Conservation (phyloP, 2,329 filamentous ascomycete species). For the Fusarium metavorans region DNA sequence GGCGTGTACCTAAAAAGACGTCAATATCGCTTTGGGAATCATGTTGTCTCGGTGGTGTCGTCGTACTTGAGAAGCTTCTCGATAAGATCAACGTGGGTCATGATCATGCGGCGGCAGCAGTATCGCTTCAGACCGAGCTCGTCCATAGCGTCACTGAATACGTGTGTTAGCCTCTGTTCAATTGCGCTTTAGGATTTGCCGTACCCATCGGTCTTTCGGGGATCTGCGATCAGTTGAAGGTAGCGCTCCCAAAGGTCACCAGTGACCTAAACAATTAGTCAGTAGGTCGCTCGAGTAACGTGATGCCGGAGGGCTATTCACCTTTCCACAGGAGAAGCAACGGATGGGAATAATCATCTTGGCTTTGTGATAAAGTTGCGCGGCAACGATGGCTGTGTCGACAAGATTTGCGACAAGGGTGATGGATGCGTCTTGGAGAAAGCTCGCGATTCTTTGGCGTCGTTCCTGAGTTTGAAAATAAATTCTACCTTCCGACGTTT, state of each 20-base stretch:
- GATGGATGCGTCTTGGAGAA: slow-evolving; percentile 31
- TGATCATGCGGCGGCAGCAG: slow-evolving; percentile 99
- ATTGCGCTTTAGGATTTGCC: slow-evolving; percentile 40
- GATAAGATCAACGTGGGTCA: slow-evolving; percentile 98
- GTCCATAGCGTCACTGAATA: slow-evolving; percentile 89
- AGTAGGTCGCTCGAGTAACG: slow-evolving; percentile 24
- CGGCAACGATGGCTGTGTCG: slow-evolving; percentile 13
- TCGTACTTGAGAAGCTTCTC: slow-evolving; percentile 95
- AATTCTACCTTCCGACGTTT: slow-evolving; percentile 48
- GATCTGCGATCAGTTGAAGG: slow-evolving; percentile 84
- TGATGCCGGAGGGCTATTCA: slow-evolving; percentile 55
- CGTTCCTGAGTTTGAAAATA: slow-evolving; percentile 36
- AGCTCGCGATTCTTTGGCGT: slow-evolving; percentile 33
- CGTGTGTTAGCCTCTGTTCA: slow-evolving; percentile 40
- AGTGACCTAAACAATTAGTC: slow-evolving; percentile 76
- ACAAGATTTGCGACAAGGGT: slow-evolving; percentile 41
- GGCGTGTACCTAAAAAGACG: slow-evolving; percentile 65
- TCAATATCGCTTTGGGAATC: slow-evolving; percentile 17
- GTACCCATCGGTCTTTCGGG: slow-evolving; percentile 78
- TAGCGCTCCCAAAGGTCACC: slow-evolving; percentile 98
- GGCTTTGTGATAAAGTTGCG: slow-evolving; percentile 41
- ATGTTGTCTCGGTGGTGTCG: not conserved
- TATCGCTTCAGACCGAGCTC: slow-evolving; percentile 93
- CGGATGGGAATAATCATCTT: slow-evolving; percentile 98
- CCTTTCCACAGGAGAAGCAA: slow-evolving; percentile 99